A percentile compares a stretch with the other conserved stretches of the same genome.
phyloP scores from a whole-genome alignment of 768 basidiomycete genomes.

The Suillus brevipes region DNA sequence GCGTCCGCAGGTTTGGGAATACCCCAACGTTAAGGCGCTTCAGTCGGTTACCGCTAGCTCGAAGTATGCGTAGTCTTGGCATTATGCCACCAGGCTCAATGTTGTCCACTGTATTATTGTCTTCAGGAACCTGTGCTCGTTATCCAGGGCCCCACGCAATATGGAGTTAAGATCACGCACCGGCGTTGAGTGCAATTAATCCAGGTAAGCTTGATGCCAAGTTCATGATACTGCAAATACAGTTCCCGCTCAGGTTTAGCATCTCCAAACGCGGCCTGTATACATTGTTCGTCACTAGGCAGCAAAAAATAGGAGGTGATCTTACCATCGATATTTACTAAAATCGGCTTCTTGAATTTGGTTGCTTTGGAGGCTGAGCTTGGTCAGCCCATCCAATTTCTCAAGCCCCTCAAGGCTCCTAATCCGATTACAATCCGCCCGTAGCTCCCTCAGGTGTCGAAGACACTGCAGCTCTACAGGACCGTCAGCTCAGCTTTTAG shows the following conservation, averaged over 20 bases:
- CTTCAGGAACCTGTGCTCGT: constrained; percentile 41
- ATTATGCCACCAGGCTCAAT: constrained; percentile 58
- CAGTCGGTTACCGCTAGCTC: constrained; percentile 81
- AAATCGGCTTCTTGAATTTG: constrained; percentile 63
- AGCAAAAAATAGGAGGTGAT: constrained; percentile 9
- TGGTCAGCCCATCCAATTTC: constrained; percentile 76
- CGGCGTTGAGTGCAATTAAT: constrained; percentile 77
- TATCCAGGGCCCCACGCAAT: constrained; percentile 14
- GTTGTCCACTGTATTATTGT: constrained; percentile 65
- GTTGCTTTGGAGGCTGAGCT: constrained; percentile 82
- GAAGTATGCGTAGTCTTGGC: constrained; percentile 77
- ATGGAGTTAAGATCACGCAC: constrained; percentile 49
- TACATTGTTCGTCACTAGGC: constrained; percentile 14
- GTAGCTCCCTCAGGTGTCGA: constrained; percentile 83
- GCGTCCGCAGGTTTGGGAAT: constrained; percentile 76
- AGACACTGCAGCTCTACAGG: constrained; percentile 77
- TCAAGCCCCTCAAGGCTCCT: constrained; percentile 72
- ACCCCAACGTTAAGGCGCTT: constrained; percentile 59
- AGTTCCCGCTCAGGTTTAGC: constrained; percentile 80
- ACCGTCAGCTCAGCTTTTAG: background rate
- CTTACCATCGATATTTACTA: constrained; percentile 62
- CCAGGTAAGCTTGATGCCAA: constrained; percentile 56
- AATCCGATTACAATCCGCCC: constrained; percentile 86
- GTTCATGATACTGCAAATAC: constrained; percentile 56
- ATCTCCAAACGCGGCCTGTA: constrained; percentile 66